phyloP scores from a whole-genome alignment of 2,329 filamentous ascomycete species.

The Cladophialophora psammophila region DNA sequence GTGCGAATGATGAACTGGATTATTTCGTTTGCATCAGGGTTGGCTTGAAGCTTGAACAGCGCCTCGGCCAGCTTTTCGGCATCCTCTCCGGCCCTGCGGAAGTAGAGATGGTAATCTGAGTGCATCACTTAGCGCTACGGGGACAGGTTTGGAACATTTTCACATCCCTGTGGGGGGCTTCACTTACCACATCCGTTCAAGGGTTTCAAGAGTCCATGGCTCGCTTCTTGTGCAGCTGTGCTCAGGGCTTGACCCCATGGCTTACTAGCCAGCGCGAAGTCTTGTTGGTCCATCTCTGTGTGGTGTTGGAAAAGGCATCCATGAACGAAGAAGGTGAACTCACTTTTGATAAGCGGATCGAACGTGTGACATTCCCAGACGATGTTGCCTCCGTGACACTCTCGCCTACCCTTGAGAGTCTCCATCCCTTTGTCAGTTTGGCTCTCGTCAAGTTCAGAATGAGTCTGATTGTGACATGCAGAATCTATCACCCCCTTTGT shows the following conservation, averaged over 20 bases:
- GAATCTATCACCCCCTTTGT: neutral
- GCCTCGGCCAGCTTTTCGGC: neutral
- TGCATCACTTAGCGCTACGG: neutral
- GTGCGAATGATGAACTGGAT: conserved; percentile 12
- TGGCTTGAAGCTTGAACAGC: conserved; percentile 6
- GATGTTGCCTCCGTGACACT: neutral
- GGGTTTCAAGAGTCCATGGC: neutral
- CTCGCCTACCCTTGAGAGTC: neutral
- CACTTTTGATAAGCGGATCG: neutral
- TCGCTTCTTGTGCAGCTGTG: neutral
- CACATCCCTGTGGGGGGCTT: neutral
- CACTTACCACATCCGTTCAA: conserved; percentile 12
- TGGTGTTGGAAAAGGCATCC: neutral
- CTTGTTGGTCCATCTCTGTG: neutral
- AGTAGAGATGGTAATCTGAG: conserved; percentile 15
- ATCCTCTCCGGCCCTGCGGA: neutral
- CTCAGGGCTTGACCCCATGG: conserved; percentile 3
- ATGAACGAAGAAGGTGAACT: neutral
- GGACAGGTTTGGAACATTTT: neutral
- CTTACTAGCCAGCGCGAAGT: neutral
- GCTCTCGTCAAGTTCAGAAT: neutral
- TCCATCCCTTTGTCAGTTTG: neutral
- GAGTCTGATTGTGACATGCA: neutral
- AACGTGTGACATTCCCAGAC: neutral
- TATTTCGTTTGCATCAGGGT: conserved; percentile 4